Evolutionary conservation across 75 land plant species (phyloP).

Genomic region (Selaginella moellendorffii): DNA sequence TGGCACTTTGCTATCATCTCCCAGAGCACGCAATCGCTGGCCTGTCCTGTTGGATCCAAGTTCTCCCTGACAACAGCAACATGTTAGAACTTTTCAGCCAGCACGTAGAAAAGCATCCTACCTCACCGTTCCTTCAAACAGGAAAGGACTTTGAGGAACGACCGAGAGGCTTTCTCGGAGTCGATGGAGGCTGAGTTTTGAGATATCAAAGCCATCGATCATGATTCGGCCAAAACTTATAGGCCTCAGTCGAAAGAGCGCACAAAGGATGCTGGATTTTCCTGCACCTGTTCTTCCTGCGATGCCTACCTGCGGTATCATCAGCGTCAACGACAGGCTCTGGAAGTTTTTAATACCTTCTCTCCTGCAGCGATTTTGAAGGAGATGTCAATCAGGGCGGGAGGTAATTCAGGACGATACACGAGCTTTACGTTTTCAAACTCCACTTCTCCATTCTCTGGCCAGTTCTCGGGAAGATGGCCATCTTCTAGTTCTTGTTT

Average conservation of each 20-base stretch:
- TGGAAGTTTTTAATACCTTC: constrained; percentile 32
- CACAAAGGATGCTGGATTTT: constrained; percentile 78
- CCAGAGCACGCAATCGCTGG: constrained; percentile 48
- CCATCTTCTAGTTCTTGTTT: too few species aligned
- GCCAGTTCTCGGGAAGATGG: constrained; percentile 42
- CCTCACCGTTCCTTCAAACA: constrained; percentile 89
- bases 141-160: constrained; percentile 90
- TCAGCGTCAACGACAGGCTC: constrained; percentile 4
- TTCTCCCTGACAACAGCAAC: constrained; percentile 46
- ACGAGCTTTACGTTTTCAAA: constrained; percentile 61
- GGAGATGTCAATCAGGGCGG: constrained; percentile 55
- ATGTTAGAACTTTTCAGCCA: constrained; percentile 3
- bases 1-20: constrained; percentile 64
- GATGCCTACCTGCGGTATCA: constrained; percentile 83
- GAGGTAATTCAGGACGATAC: constrained; percentile 64
- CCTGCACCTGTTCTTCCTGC: constrained; percentile 99
- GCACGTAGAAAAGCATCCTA: constrained; percentile 9
- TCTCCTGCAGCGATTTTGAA: constrained; percentile 50
- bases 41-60: constrained; percentile 43
- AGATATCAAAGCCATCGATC: constrained; percentile 46
- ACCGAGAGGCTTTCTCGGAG: constrained; percentile 59
- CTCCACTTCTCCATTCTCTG: constrained; percentile 42
- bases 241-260: constrained; percentile 70
- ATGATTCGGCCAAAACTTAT: constrained; percentile 43
- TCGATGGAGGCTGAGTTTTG: constrained; percentile 39